phyloP scores from a whole-genome alignment of 2,329 filamentous ascomycete species.

The Pseudopithomyces chartarum region DNA sequence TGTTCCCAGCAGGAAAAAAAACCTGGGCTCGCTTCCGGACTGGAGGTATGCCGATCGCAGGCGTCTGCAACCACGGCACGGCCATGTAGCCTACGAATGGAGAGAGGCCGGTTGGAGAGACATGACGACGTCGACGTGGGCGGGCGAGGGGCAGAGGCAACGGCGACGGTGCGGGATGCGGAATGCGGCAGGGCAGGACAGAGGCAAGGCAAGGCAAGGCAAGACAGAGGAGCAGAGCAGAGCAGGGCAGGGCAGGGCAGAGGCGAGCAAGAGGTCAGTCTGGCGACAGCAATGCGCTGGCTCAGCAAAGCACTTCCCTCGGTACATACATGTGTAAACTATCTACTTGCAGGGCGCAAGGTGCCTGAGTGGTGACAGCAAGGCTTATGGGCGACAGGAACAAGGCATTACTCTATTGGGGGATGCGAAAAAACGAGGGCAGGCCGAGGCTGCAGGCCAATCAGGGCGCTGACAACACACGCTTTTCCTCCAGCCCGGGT shows the following conservation, averaged over 20 bases:
- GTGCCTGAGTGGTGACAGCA: constrained; percentile 21
- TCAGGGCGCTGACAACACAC: constrained; percentile 29
- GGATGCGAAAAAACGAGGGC: constrained; percentile 11
- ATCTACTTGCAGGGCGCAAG: constrained; percentile 2
- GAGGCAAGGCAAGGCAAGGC: constrained; percentile 12
- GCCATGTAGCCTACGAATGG: constrained; percentile 11
- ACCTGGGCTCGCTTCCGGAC: constrained; percentile 26
- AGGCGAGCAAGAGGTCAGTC: no score
- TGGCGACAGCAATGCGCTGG: constrained; percentile 34
- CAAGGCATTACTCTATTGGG: no score
- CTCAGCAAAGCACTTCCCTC: constrained; percentile 24
- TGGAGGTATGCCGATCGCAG: constrained; percentile 22
- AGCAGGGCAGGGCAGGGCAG: constrained; percentile 17
- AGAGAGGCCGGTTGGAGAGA: neutral
- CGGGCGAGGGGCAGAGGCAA: constrained; percentile 6
- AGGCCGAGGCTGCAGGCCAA: constrained; percentile 28
- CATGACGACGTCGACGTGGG: constrained; percentile 2
- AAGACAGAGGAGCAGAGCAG: constrained; percentile 14
- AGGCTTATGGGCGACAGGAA: constrained; percentile 8
- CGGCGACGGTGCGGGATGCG: constrained; percentile 9
- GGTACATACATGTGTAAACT: no score
- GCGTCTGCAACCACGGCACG: constrained; percentile 7
- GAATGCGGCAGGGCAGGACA: constrained; percentile 10
- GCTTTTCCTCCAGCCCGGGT: constrained; percentile 21
- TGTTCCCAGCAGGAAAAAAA: constrained; percentile 30